Percentiles rank a stretch among this genome's conserved stretches.
These are phyloP conservation scores for Sugiyamaella americana DNA, from an alignment of 805 yeast species.

Conservation along the genomic window DNA sequence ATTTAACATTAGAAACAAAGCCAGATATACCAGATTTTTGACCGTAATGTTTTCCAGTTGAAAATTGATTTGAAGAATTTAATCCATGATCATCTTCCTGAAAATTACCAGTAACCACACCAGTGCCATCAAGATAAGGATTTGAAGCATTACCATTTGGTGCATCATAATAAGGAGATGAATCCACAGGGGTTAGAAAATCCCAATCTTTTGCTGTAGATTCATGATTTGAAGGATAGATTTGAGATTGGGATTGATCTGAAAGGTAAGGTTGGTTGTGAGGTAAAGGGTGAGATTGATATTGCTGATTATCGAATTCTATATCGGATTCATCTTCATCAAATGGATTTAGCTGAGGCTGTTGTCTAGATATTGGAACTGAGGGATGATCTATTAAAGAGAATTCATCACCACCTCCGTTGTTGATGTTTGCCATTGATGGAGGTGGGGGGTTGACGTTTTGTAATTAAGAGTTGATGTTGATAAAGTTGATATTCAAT, in stretches of 20 bases:
- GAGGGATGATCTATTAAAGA: constrained; percentile 24
- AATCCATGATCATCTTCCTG: constrained; percentile 8
- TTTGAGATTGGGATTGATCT: too few species aligned
- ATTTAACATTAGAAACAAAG: constrained; percentile 22
- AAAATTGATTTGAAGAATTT: not conserved
- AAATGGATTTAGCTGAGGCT: constrained; percentile 15
- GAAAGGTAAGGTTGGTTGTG: too few species aligned
- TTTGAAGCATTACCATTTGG: constrained; percentile 7
- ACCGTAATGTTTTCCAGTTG: not conserved
- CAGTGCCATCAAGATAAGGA: constrained; percentile 19
- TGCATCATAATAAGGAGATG: constrained; percentile 7
- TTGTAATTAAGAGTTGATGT: too few species aligned
- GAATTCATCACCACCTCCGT: constrained; percentile 14
- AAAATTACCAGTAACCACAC: constrained; percentile 18
- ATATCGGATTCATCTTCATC: constrained; percentile 10
- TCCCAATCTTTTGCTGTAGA: not conserved
- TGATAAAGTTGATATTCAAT: too few species aligned
- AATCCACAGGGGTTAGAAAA: constrained; percentile 9
- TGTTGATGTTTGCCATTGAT: too few species aligned
- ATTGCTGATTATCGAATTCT: not conserved
- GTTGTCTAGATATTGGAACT: constrained; percentile 9
- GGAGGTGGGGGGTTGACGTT: too few species aligned
- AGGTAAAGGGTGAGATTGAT: too few species aligned
- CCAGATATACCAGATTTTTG: constrained; percentile 19
- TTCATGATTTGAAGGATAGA: not conserved